Evolutionary conservation across 2,329 filamentous ascomycete species (phyloP).

Genomic region (Exserohilum rostratum): DNA sequence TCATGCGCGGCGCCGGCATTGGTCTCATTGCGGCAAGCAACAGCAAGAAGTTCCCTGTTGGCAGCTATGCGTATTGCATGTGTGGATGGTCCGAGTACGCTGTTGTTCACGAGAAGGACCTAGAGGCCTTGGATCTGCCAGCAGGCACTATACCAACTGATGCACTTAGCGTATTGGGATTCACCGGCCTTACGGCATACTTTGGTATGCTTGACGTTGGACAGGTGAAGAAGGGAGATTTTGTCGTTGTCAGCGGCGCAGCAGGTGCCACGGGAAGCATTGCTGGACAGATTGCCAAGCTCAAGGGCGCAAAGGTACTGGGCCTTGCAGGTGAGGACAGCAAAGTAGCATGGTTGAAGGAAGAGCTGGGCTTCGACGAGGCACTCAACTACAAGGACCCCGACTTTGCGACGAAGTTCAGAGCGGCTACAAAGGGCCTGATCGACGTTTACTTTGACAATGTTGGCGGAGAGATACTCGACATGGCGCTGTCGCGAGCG

Average conservation of each 20-base stretch:
- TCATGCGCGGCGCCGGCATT: conserved; percentile 70
- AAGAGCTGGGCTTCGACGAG: conserved; percentile 59
- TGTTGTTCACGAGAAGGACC: conserved; percentile 60
- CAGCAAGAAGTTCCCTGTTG: conserved; percentile 60
- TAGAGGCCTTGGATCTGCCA: conserved; percentile 54
- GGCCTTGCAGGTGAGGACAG: conserved; percentile 60
- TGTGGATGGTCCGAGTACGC: conserved; percentile 71
- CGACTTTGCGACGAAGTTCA: conserved; percentile 57
- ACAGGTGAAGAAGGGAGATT: conserved; percentile 70
- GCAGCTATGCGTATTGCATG: conserved; percentile 62
- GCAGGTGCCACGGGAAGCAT: conserved; percentile 80
- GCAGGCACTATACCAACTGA: conserved; percentile 61
- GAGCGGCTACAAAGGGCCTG: conserved; percentile 54
- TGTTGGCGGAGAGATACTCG: conserved; percentile 57
- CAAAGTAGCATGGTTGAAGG: conserved; percentile 62
- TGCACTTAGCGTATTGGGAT: conserved; percentile 59
- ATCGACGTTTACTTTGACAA: conserved; percentile 62
- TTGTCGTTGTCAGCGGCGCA: conserved; percentile 78
- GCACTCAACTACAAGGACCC: conserved; percentile 63
- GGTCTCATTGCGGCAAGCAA: conserved; percentile 68
- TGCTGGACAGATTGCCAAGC: conserved; percentile 78
- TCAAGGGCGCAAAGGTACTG: conserved; percentile 63
- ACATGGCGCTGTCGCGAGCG: conserved; percentile 52
- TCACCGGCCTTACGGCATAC: conserved; percentile 77
- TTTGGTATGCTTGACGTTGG: conserved; percentile 74